A percentile compares a stretch with the other conserved stretches of the same genome.
Evolutionary conservation across 495 filamentous ascomycete genomes (phyloP).

Genomic region (Aspergillus taichungensis): DNA sequence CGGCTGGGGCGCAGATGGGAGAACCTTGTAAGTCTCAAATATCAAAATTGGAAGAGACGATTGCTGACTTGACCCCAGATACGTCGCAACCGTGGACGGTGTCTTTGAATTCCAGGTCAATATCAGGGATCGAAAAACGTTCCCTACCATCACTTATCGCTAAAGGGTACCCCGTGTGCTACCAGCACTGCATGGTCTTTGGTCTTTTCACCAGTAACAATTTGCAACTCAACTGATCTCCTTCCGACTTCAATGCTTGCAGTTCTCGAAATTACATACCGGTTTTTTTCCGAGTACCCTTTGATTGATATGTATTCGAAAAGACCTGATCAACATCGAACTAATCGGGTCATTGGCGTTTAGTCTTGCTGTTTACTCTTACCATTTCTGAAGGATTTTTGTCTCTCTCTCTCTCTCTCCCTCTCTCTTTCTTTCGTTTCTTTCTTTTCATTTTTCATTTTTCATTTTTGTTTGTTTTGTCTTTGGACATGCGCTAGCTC

Average conservation of each 20-base stretch:
- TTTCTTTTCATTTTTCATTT: not conserved
- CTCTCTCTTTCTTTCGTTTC: not conserved
- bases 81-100: conserved; percentile 63
- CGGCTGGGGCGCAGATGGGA: conserved; percentile 62
- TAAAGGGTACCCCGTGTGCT: conserved; percentile 20
- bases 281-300: not conserved
- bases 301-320: not conserved
- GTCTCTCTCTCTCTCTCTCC: too few species aligned
- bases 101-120: conserved; percentile 69
- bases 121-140: conserved; percentile 52
- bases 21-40: conserved; percentile 52
- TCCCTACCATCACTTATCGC: conserved; percentile 50
- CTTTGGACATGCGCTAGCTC: not conserved
- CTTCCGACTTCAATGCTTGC: too few species aligned
- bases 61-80: conserved; percentile 36
- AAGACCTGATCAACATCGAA: not conserved
- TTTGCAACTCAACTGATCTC: too few species aligned
- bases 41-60: not conserved
- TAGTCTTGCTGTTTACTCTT: too few species aligned
- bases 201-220: too few species aligned
- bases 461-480: not conserved
- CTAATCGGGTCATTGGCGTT: too few species aligned
- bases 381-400: not conserved
- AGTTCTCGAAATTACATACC: too few species aligned
- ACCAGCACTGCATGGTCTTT: too few species aligned